A percentile compares a stretch with the other conserved stretches of the same genome.
These are phyloP conservation scores for Trichoderma gamsii DNA, from an alignment of 495 filamentous ascomycete species.

Conservation along the genomic window DNA sequence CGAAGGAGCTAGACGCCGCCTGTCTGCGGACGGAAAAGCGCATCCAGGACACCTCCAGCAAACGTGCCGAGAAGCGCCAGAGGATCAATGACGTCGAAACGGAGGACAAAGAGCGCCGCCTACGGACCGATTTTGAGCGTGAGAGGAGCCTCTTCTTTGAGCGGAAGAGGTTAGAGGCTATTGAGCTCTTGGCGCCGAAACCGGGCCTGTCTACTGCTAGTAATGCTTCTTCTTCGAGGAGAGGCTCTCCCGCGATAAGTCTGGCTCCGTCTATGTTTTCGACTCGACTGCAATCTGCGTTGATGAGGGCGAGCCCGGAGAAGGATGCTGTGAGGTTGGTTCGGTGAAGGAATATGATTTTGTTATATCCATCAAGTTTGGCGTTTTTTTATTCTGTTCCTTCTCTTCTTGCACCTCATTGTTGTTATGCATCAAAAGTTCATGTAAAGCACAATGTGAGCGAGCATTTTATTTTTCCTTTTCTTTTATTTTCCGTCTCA, in stretches of 20 bases:
- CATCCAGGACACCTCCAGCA: constrained; percentile 9
- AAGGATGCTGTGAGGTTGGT: neutral
- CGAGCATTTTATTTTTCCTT: neutral
- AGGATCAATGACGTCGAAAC: constrained; percentile 31
- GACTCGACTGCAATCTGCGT: neutral
- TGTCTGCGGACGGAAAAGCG: neutral
- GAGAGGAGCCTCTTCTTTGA: constrained; percentile 38
- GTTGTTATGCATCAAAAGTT: neutral
- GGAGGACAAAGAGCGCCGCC: constrained; percentile 20
- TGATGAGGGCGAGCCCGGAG: neutral
- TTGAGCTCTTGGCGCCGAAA: constrained; percentile 24
- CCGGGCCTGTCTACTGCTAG: constrained; percentile 15
- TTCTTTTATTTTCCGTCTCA: neutral
- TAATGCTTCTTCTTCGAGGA: neutral
- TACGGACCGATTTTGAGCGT: constrained; percentile 31
- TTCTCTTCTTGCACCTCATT: neutral
- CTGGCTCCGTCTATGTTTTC: neutral
- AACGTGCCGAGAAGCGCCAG: constrained; percentile 22
- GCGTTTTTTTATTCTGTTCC: neutral
- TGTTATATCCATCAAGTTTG: neutral
- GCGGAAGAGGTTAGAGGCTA: constrained; percentile 31
- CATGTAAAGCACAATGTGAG: constrained; percentile 5
- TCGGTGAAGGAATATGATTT: neutral
- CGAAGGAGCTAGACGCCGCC: constrained; percentile 26
- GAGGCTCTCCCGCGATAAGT: constrained; percentile 10